A percentile compares a stretch with the other conserved stretches of the same genome.
phyloP scores from a whole-genome alignment of 805 yeast genomes.

The Candida incommunis region DNA sequence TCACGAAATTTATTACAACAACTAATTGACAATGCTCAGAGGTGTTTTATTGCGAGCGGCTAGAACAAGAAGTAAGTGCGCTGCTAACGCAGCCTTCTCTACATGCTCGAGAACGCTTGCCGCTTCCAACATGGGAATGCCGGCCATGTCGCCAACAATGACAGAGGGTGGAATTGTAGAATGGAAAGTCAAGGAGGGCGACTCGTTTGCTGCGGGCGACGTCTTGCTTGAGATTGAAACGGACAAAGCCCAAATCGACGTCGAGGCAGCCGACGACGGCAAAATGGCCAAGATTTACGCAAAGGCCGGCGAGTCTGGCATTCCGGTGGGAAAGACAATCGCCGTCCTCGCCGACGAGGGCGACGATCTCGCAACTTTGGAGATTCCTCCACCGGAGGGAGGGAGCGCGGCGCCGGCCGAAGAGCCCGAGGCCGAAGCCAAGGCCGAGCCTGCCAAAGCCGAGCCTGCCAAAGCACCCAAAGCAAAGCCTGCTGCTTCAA shows the following conservation, averaged over 20 bases:
- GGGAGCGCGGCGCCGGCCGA: constrained; percentile 9
- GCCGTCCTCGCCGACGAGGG: constrained; percentile 81
- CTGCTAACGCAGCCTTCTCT: neutral
- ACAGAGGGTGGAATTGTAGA: constrained; percentile 82
- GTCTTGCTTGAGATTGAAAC: constrained; percentile 94
- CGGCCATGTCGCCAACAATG: constrained; percentile 99
- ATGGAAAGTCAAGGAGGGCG: constrained; percentile 77
- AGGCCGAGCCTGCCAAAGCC: constrained; percentile 9
- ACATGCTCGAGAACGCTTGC: constrained; percentile 6
- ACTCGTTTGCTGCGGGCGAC: constrained; percentile 72
- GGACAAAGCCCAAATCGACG: constrained; percentile 95
- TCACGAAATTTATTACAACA: too few relatives aligned
- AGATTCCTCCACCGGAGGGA: constrained; percentile 31
- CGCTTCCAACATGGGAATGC: constrained; percentile 57
- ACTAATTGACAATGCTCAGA: neutral
- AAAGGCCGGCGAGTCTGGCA: constrained; percentile 61
- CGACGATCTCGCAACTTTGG: constrained; percentile 59
- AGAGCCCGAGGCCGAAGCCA: constrained; percentile 10
- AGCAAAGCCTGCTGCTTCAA: constrained; percentile 11
- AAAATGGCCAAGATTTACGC: constrained; percentile 58
- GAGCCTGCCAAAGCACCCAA: constrained; percentile 7
- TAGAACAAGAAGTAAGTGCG: neutral
- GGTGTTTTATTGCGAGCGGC: neutral
- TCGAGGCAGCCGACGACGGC: constrained; percentile 93
- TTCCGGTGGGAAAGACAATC: constrained; percentile 80